These are phyloP conservation scores for Scedosporium minutisporum DNA, from an alignment of 2,329 filamentous ascomycete species.

Conservation along the genomic window DNA sequence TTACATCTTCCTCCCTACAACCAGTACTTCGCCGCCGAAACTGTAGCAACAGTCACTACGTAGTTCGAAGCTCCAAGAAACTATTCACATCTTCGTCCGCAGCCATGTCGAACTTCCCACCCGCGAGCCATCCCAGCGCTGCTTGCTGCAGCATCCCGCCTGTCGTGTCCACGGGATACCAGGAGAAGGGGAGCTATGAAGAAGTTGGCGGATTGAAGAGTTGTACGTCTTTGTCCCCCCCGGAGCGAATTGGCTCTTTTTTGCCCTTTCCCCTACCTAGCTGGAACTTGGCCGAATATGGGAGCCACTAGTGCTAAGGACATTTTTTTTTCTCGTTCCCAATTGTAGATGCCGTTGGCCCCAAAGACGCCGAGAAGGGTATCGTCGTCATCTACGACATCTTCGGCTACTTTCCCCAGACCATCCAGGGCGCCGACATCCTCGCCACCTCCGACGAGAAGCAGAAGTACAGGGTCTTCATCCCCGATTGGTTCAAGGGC, in stretches of 20 bases:
- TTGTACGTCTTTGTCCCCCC: constrained; percentile 19
- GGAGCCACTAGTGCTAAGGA: too few relatives aligned
- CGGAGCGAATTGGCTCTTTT: neutral
- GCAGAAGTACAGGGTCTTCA: constrained; percentile 73
- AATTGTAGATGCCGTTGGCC: constrained; percentile 34
- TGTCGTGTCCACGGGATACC: constrained; percentile 45
- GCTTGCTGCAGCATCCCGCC: constrained; percentile 52
- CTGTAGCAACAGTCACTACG: neutral
- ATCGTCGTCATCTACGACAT: constrained; percentile 57
- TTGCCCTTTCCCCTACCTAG: neutral
- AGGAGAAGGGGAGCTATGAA: constrained; percentile 45
- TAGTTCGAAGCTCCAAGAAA: neutral
- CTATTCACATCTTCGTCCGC: neutral
- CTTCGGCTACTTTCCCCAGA: constrained; percentile 62
- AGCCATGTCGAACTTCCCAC: constrained; percentile 39
- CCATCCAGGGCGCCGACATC: constrained; percentile 61
- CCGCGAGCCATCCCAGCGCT: constrained; percentile 42
- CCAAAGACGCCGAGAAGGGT: constrained; percentile 42
- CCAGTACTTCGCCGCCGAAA: neutral
- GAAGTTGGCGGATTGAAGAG: constrained; percentile 47
- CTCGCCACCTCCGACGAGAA: constrained; percentile 41
- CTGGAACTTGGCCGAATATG: neutral
- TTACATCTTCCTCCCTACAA: too few relatives aligned
- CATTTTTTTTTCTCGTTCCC: neutral
- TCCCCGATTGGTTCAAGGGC: constrained; percentile 86